Base-by-base conservation (phyloP, 768 basidiomycete species). In the Lentinus tigrinus region DNA sequence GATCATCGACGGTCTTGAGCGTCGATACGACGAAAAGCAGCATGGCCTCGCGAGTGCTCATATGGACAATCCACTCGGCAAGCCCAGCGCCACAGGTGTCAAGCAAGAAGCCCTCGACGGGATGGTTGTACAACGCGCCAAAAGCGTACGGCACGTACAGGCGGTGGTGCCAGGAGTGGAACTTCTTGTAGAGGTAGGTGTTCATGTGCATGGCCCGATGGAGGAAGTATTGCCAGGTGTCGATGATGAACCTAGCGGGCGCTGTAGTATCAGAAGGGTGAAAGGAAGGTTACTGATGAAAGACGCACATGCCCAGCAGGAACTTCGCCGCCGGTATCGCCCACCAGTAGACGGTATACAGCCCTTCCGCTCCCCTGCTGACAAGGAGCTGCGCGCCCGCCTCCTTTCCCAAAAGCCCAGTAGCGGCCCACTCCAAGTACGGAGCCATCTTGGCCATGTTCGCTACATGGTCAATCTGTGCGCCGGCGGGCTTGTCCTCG, bases 181-280 rank as follows among this genome's bases (percentile, higher is more conserved):
- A 79, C 52, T 91, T 85, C 63, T 85, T 90, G 77, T 96, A 99
- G 31, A 98, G 79, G 73, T 83, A 98, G 63, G 86, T 90, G 78
- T 92, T 93, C 65, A 83, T 74, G 75, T 98, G 97, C 88, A 97
- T 93, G 42, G 77, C 73, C 38, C 96, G 93, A 70, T 99, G 97
- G 19, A 93, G 78, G 75, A 95, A 95, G 74, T 98, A 99, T 72
- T 99, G 95, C 94, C 94, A 98, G 31, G 95, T 95, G 75, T 99
- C 97, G 65, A 98, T 87, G 57, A 95, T 69, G 72, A 97, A 91
- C 78, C 97, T 96, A 44, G 16, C 11, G 14, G 19, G 46, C 26
- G 24, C n/a, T n/a, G 47, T 26, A 21, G 16, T 23, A 47, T 46
- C 31, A 24, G 47, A 17, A 6, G 19, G 2, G 43, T 21, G 1